Base-by-base conservation (phyloP, 768 basidiomycete species). In the Botryobasidium botryosum region DNA sequence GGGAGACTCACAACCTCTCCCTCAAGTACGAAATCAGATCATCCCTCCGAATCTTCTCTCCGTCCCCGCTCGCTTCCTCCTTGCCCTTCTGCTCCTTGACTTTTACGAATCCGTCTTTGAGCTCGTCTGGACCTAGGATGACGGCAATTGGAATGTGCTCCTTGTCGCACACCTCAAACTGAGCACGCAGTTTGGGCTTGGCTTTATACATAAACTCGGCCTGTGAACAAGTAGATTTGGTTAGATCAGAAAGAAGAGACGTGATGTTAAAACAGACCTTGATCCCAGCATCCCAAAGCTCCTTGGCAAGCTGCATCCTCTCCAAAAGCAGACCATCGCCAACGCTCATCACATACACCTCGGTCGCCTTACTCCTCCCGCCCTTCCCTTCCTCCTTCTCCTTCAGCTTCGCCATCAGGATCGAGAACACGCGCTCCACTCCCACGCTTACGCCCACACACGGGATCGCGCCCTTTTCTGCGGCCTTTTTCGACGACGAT, bases 391-490 rank as follows among this genome's bases (percentile, higher is more conserved):
- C 51, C 2, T 48, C 77, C 51, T 69, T 70, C 55, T 79, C 82
- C 7, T 74, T 68, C 75, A 83, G 87, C 60, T 77, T 83, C 35
- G 81, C 80, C 77, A 85, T 85, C 49, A 96, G 61, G 50, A 99
- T 66, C 17, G 86, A 81, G 54, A 94, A 97, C 44, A 99, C 77
- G 18, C 92, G 65, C 62, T 99, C 94, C 50, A 97, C 68, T 12
- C 92, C 94, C 51, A 97, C 80, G 51, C 79, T 83, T 29, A 96
- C 75, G 3, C 92, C 91, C 15, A 96, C 75, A 58, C 92, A 99
- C 0, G 92, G 92, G 40, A 88, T 68, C 1, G 59, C 57, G 10
- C 52, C 52, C 17, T 29, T 39, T 8, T 66, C 62, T 7, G 68
- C 58, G 2, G 68, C 67, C 39, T 51, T 56, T 57, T 74, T 75